Percentiles rank a stretch among this genome's conserved stretches.
phyloP scores from a whole-genome alignment of 1,284 basidiomycete genomes.

The Xerocomus minutiporus region DNA sequence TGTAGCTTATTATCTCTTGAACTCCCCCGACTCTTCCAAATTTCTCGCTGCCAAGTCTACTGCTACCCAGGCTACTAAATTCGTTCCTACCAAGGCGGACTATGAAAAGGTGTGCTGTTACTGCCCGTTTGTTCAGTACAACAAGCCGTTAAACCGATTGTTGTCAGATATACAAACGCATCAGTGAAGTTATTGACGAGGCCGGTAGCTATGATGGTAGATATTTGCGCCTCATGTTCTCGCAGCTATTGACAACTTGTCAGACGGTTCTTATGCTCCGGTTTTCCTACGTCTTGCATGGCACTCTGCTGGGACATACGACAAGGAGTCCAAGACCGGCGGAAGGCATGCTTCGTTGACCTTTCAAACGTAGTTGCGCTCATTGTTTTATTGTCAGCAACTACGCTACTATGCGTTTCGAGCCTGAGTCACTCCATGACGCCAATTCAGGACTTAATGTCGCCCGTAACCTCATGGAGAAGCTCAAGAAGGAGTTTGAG shows the following conservation, averaged over 20 bases:
- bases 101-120: slow-evolving; percentile 71
- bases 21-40: slow-evolving; percentile 44
- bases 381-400: slow-evolving; percentile 49
- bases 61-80: slow-evolving; percentile 57
- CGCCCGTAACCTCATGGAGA: slow-evolving; percentile 83
- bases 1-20: slow-evolving; percentile 53
- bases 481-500: slow-evolving; percentile 78
- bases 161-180: slow-evolving; percentile 77
- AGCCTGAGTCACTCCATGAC: slow-evolving; percentile 77
- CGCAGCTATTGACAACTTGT: slow-evolving; percentile 1
- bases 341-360: slow-evolving; percentile 57
- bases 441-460: slow-evolving; percentile 86
- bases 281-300: slow-evolving; percentile 92
- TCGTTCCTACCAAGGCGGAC: slow-evolving; percentile 70
- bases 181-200: slow-evolving; percentile 73
- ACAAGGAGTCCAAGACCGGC: slow-evolving; percentile 82
- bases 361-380: slow-evolving; percentile 1
- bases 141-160: background rate
- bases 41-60: slow-evolving; percentile 54
- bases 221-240: slow-evolving; percentile 17
- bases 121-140: background rate
- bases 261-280: slow-evolving; percentile 90
- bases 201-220: slow-evolving; percentile 78
- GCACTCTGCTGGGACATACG: slow-evolving; percentile 89
- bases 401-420: slow-evolving; percentile 94